Evolutionary conservation across 352 stramenopile species (phyloP).

Genomic region (Thraustochytrium striatum): DNA sequence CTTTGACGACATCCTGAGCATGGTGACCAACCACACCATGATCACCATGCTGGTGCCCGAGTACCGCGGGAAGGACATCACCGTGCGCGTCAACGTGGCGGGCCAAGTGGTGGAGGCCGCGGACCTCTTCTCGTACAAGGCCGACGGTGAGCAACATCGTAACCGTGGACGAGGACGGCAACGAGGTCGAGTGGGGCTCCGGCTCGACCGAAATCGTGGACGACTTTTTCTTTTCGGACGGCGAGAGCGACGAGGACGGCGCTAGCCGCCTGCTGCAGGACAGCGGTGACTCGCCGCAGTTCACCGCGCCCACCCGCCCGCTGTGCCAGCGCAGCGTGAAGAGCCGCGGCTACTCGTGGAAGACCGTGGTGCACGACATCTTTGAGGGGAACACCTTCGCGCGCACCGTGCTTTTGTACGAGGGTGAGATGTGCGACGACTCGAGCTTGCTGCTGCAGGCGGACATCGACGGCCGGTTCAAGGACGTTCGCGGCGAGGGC

Average conservation of each 20-base stretch:
- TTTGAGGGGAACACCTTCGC: slow-evolving; percentile 7
- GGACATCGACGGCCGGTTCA: background rate
- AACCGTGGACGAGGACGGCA: background rate
- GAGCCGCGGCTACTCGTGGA: slow-evolving; percentile 32
- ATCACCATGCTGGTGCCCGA: slow-evolving; percentile 12
- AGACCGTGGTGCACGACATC: background rate
- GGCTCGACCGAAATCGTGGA: background rate
- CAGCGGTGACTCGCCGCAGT: background rate
- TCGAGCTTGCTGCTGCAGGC: background rate
- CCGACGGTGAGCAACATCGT: slow-evolving; percentile 6
- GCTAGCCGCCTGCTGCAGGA: background rate
- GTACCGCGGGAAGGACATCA: slow-evolving; percentile 42
- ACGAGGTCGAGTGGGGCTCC: background rate
- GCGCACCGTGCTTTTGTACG: background rate
- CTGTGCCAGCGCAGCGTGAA: background rate
- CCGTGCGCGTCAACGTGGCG: background rate
- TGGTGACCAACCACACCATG: slow-evolving; percentile 37
- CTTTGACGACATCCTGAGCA: background rate
- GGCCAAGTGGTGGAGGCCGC: background rate
- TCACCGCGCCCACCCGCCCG: background rate
- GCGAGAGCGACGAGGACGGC: background rate
- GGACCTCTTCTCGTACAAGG: slow-evolving; percentile 24
- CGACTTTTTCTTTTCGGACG: background rate
- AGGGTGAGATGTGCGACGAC: background rate
- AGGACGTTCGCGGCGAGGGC: background rate